A percentile compares a stretch with the other conserved stretches of the same genome.
These are phyloP conservation scores for Casuarina cunninghamiana DNA, from an alignment of 306 rosid genomes.

Conservation along the genomic window DNA sequence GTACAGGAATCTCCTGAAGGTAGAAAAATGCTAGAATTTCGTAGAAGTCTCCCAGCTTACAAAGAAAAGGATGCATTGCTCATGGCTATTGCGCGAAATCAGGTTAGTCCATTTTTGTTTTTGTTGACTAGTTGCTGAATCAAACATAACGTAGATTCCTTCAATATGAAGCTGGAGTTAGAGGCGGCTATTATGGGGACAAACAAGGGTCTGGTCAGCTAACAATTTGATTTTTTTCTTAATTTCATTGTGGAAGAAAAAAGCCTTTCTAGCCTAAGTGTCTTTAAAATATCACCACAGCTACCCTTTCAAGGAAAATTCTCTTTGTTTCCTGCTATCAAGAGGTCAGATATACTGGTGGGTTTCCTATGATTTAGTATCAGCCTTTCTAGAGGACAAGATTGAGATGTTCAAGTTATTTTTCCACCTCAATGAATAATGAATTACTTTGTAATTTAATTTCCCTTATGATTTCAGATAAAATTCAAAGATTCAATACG, in stretches of 20 bases:
- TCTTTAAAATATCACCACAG: not conserved
- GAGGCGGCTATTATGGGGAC: not conserved
- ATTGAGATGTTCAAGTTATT: not conserved
- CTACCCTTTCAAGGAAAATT: not conserved
- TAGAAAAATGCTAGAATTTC: conserved; percentile 70
- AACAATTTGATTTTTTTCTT: not conserved
- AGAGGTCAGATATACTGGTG: not conserved
- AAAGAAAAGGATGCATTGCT: conserved; percentile 76
- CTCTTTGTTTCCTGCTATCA: not conserved
- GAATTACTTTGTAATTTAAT: not conserved
- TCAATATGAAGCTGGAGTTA: not conserved
- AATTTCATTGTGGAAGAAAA: not conserved
- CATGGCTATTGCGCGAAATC: conserved; percentile 65
- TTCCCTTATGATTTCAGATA: not conserved
- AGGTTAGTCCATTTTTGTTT: conserved; percentile 44
- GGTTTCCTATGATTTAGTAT: not conserved
- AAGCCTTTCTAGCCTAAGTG: not conserved
- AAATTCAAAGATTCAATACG: not conserved
- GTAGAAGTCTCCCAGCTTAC: conserved; percentile 82
- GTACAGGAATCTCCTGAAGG: conserved; percentile 78
- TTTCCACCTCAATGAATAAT: not conserved
- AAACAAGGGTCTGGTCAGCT: not conserved
- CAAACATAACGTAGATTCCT: not conserved
- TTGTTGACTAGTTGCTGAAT: not conserved
- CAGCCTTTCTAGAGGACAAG: not conserved